Conservation (phyloP, 805 yeast genomes). For the Teunomyces stri region DNA sequence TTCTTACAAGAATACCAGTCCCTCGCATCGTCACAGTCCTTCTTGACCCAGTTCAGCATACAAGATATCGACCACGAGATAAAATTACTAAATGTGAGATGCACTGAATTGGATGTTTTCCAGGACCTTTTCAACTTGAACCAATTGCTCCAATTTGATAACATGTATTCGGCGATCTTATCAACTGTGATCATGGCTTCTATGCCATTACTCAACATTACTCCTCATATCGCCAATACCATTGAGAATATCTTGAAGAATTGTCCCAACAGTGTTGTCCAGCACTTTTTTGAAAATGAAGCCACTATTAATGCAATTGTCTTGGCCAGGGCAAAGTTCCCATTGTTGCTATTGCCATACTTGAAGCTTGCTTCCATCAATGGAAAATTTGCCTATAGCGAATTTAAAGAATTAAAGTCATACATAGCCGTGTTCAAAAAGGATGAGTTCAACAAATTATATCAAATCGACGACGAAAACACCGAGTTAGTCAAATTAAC, state of each 20-base stretch:
- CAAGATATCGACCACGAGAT: conserved; percentile 19
- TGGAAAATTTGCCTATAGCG: conserved; percentile 64
- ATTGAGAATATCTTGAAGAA: conserved; percentile 41
- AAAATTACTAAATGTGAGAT: conserved; percentile 36
- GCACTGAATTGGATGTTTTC: conserved; percentile 45
- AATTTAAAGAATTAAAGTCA: conserved; percentile 56
- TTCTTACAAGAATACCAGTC: conserved; percentile 41
- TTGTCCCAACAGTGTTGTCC: conserved; percentile 45
- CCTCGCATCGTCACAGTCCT: not conserved
- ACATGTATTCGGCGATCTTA: conserved; percentile 48
- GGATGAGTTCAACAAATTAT: conserved; percentile 36
- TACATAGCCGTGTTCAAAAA: conserved; percentile 52
- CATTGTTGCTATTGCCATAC: conserved; percentile 60
- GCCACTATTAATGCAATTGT: conserved; percentile 44
- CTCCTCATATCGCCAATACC: conserved; percentile 42
- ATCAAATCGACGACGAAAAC: conserved; percentile 50
- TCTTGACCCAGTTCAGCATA: conserved; percentile 4
- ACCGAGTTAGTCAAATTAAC: conserved; percentile 53
- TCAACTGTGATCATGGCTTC: conserved; percentile 44
- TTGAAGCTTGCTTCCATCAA: conserved; percentile 60
- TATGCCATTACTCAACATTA: conserved; percentile 48
- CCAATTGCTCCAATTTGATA: conserved; percentile 46
- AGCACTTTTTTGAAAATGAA: conserved; percentile 46
- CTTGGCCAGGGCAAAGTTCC: conserved; percentile 71
- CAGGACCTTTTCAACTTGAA: conserved; percentile 41